Percentiles rank a stretch among this genome's conserved stretches.
Evolutionary conservation across 2,329 filamentous ascomycete species (phyloP).

Genomic region (Daldinia eschscholtzii): DNA sequence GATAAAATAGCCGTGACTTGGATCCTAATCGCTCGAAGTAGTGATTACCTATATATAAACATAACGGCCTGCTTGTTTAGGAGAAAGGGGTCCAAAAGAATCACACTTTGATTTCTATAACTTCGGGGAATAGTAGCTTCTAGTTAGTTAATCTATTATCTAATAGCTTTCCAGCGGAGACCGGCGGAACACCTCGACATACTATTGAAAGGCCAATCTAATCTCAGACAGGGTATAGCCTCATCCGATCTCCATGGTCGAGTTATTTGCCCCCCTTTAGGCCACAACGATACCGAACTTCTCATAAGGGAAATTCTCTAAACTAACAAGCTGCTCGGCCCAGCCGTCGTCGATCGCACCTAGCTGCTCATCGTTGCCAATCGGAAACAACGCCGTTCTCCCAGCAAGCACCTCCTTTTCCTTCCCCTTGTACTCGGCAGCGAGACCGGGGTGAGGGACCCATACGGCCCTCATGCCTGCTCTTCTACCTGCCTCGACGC

Average conservation of each 20-base stretch:
- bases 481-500: conserved; percentile 76
- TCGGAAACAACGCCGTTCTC: conserved; percentile 45
- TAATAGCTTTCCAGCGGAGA: not conserved
- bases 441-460: conserved; percentile 74
- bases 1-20: too few relatives aligned
- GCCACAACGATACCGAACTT: conserved; percentile 52
- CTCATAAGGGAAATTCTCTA: conserved; percentile 56
- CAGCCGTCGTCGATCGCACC: conserved; percentile 56
- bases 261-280: conserved; percentile 2
- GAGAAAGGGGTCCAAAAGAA: too few relatives aligned
- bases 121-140: not conserved
- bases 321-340: conserved; percentile 53
- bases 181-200: not conserved
- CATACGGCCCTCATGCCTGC: conserved; percentile 81
- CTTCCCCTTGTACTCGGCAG: conserved; percentile 52
- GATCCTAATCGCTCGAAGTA: not conserved
- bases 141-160: not conserved
- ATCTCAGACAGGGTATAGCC: not conserved
- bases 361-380: conserved; percentile 52
- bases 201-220: not conserved
- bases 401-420: conserved; percentile 52
- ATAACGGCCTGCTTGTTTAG: too few relatives aligned
- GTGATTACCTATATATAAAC: too few relatives aligned
- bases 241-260: not conserved
- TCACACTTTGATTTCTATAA: too few relatives aligned